Base-by-base conservation (phyloP, 805 yeast species). In the Alloascoidea hylecoeti region DNA sequence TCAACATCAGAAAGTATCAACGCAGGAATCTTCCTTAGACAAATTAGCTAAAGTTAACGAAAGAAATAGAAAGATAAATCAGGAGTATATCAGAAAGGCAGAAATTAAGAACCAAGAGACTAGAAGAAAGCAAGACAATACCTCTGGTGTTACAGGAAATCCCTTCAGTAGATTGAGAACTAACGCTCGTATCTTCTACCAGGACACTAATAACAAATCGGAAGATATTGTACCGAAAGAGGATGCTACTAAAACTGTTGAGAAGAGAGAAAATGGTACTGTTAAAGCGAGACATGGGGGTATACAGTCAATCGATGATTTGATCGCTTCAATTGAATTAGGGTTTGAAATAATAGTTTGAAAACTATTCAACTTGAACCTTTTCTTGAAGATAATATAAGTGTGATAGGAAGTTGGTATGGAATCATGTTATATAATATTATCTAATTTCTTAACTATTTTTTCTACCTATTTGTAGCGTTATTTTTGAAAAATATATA, bases 161-260 rank as follows among this genome's bases (percentile, higher is more conserved):
- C 97, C 98, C 16, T 92, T 92, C 58, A 74, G 81, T 46, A 75
- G 97, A 55, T 70, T 92, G 52, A 79, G 83, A 54, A 89, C 97
- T 1, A 80, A 76, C 43, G 83, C 96, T 1, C 73, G 83, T 49
- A 74, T 84, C 42, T 89, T 84, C 57, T 85, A 86, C 44, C 60
- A 63, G 45, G 61, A 57, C 16, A 58, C 56, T 38, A 68, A 67
- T 39, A 73, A 69, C 40, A 58, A 56, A 18, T 55, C 53, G 19
- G 43, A 44, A 18, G 43, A 36, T 33, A 33, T 30, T 14, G 35
- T 39, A 15, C 38, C 42, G 27, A 36, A 35, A 23, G 30, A 9
- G 9, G 30, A 23, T n/a, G n/a, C 9, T 9, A n/a, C 9, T 23
- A 23, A 35, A 27, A 23, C 9, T 13, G 6, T 18, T 9, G 15